Evolutionary conservation across 257 asterid species (phyloP).

Genomic region (Petunia axillaris): DNA sequence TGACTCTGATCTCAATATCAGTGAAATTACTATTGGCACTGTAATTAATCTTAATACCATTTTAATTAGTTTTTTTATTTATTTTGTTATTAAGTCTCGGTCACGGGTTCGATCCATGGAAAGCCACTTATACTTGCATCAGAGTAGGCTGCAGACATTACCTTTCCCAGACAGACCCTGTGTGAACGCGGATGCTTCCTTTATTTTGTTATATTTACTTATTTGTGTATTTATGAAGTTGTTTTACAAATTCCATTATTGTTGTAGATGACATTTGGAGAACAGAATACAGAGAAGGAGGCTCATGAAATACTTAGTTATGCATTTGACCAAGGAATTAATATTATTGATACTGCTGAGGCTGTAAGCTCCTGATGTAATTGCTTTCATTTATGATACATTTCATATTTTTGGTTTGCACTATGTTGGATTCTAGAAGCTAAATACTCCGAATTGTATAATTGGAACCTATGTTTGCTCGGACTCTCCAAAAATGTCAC

Average conservation of each 20-base stretch:
- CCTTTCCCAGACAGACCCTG: too few relatives aligned
- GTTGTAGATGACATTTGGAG: conserved; percentile 88
- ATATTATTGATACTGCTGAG: conserved; percentile 82
- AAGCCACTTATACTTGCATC: too few relatives aligned
- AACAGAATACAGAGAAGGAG: conserved; percentile 93
- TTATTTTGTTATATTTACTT: background rate
- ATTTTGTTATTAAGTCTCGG: too few relatives aligned
- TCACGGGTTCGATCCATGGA: too few relatives aligned
- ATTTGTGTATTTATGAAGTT: background rate
- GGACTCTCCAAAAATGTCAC: too few relatives aligned
- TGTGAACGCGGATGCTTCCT: too few relatives aligned
- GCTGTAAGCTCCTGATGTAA: conserved; percentile 43
- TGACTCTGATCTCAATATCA: conserved; percentile 79
- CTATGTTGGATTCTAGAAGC: background rate
- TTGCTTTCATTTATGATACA: background rate
- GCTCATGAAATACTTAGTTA: conserved; percentile 84
- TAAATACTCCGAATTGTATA: background rate
- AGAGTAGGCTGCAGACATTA: too few relatives aligned
- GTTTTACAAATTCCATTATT: background rate
- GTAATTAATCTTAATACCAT: conserved; percentile 32
- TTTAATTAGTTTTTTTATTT: background rate
- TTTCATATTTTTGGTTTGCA: background rate
- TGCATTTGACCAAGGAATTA: conserved; percentile 82
- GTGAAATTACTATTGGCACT: conserved; percentile 92
- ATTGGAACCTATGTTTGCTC: too few relatives aligned